Percentiles rank a stretch among this genome's conserved stretches.
phyloP scores from a whole-genome alignment of 352 stramenopile genomes.

The Pythium coloratum region DNA sequence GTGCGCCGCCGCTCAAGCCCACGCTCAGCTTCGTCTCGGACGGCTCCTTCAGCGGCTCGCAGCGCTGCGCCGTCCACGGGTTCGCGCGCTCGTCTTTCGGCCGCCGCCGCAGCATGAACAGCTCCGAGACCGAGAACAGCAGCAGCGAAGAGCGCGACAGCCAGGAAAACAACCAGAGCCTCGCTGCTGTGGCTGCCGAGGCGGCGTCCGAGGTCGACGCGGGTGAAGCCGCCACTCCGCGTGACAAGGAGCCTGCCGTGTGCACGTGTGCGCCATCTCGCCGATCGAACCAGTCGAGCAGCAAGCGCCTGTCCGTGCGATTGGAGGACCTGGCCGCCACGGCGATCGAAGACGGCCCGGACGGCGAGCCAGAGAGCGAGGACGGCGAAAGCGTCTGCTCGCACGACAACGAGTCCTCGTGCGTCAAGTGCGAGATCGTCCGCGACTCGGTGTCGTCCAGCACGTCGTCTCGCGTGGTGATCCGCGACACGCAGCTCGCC shows the following conservation, averaged over 20 bases:
- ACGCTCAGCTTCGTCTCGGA: conserved; percentile 14
- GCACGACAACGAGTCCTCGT: conserved; percentile 25
- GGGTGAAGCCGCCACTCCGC: conserved; percentile 2
- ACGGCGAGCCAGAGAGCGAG: conserved; percentile 32
- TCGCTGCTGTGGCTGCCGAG: conserved; percentile 6
- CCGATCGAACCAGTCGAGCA: conserved; percentile 27
- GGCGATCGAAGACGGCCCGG: conserved; percentile 13
- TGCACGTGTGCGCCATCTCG: conserved; percentile 16
- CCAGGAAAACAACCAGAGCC: conserved; percentile 17
- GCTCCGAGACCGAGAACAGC: conserved; percentile 24
- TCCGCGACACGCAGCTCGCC: conserved; percentile 66
- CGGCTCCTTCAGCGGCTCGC: conserved; percentile 1
- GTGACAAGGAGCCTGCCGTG: not conserved
- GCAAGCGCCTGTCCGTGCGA: conserved; percentile 26
- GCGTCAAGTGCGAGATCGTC: conserved; percentile 17
- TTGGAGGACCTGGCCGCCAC: conserved; percentile 23
- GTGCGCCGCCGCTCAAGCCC: conserved; percentile 32
- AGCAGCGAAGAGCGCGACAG: conserved; percentile 26
- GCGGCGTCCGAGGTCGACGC: conserved; percentile 16
- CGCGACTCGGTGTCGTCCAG: conserved; percentile 30
- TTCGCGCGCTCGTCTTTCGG: conserved; percentile 12
- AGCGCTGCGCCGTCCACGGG: conserved; percentile 21
- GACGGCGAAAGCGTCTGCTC: conserved; percentile 51
- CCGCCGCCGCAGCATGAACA: conserved; percentile 28
- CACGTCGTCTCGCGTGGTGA: conserved; percentile 50